phyloP scores from a whole-genome alignment of 208 protist species.

The Leishmania tarentolae region DNA sequence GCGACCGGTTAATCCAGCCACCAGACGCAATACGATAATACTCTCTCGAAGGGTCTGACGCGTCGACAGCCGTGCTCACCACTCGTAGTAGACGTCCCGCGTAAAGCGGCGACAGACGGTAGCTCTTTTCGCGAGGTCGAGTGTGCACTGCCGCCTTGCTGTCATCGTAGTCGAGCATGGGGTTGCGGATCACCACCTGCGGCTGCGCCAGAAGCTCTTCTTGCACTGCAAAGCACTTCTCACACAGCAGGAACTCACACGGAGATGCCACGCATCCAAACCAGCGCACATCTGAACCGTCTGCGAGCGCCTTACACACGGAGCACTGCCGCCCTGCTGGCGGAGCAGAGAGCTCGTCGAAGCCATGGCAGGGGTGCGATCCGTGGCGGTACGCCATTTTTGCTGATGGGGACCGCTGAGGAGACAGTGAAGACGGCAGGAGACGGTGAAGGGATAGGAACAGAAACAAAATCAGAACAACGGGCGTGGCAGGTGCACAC shows the following conservation, averaged over 20 bases:
- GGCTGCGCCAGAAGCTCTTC: constrained; percentile 56
- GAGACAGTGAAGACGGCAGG: neutral
- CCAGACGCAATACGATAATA: constrained; percentile 75
- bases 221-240: constrained; percentile 82
- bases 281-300: constrained; percentile 57
- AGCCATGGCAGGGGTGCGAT: constrained; percentile 68
- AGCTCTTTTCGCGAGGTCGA: constrained; percentile 52
- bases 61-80: constrained; percentile 60
- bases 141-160: constrained; percentile 54
- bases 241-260: constrained; percentile 65
- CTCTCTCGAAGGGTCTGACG: constrained; percentile 37
- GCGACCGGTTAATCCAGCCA: constrained; percentile 71
- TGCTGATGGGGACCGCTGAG: neutral
- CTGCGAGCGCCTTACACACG: constrained; percentile 60
- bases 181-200: constrained; percentile 78
- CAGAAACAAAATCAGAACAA: neutral
- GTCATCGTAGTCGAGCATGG: constrained; percentile 52
- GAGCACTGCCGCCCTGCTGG: constrained; percentile 38
- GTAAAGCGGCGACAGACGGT: constrained; percentile 71
- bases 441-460: neutral
- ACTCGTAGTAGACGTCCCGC: constrained; percentile 63
- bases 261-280: constrained; percentile 46
- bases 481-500: neutral
- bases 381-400: constrained; percentile 45
- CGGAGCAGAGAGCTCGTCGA: constrained; percentile 26